A percentile compares a stretch with the other conserved stretches of the same genome.
These are phyloP conservation scores for Saccharomycopsis fibuligera DNA, from an alignment of 805 yeast genomes.

Conservation along the genomic window DNA sequence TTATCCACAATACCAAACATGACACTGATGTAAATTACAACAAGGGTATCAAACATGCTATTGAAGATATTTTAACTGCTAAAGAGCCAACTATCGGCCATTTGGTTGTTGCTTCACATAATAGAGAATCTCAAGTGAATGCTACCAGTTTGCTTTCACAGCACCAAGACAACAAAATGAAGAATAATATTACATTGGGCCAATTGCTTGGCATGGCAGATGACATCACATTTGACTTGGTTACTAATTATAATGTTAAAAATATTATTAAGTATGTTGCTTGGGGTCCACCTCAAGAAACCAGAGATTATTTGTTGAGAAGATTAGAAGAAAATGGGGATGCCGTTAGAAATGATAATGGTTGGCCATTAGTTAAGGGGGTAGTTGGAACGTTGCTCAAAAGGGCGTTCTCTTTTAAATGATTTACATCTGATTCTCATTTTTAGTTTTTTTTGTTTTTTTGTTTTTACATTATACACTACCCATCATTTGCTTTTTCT, in stretches of 20 bases:
- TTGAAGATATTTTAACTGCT: conserved; percentile 46
- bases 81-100: conserved; percentile 54
- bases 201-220: conserved; percentile 97
- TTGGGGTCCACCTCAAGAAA: conserved; percentile 95
- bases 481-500: background rate
- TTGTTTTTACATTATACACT: too few relatives aligned
- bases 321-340: conserved; percentile 95
- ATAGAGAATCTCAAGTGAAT: conserved; percentile 65
- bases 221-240: conserved; percentile 70
- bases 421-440: background rate
- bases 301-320: conserved; percentile 82
- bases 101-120: conserved; percentile 88
- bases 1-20: conserved; percentile 68
- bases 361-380: conserved; percentile 64
- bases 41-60: conserved; percentile 55
- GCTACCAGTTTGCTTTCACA: conserved; percentile 52
- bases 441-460: too few relatives aligned
- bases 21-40: conserved; percentile 80
- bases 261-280: conserved; percentile 92
- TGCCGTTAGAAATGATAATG: conserved; percentile 80
- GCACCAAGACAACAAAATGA: conserved; percentile 27
- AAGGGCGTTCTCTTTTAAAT: conserved; percentile 25
- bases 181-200: conserved; percentile 71
- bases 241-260: conserved; percentile 53
- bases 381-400: conserved; percentile 34